These are phyloP conservation scores for Curvularia sp. DNA, from an alignment of 2,329 filamentous ascomycete species.

Conservation along the genomic window DNA sequence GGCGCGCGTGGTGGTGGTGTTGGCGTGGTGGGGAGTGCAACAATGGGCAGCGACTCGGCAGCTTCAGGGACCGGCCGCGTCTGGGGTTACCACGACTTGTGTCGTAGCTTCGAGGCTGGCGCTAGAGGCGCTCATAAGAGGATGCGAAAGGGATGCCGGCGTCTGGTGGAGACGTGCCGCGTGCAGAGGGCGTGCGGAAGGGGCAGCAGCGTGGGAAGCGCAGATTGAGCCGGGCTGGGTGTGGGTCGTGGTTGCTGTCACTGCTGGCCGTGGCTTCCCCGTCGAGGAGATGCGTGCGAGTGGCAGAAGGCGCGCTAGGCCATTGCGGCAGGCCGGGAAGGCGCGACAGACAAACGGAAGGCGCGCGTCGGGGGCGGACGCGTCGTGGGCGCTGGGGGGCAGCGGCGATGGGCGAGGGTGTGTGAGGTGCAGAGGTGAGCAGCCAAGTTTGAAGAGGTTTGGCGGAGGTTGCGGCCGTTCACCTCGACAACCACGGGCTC, in stretches of 20 bases:
- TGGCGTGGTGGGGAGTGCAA: conserved; percentile 11
- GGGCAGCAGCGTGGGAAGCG: conserved; percentile 12
- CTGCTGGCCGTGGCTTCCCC: conserved; percentile 20
- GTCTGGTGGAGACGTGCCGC: background rate
- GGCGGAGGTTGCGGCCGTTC: conserved; percentile 29
- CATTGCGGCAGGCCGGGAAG: conserved; percentile 30
- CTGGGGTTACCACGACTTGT: conserved; percentile 4
- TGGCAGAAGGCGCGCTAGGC: conserved; percentile 25
- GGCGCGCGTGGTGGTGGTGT: conserved; percentile 8
- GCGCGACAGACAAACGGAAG: conserved; percentile 24
- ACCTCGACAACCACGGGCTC: conserved; percentile 27
- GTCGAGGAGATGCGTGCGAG: conserved; percentile 26
- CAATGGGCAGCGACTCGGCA: conserved; percentile 16
- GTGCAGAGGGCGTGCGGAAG: conserved; percentile 8
- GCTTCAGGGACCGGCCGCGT: conserved; percentile 21
- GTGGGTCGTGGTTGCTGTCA: conserved; percentile 30
- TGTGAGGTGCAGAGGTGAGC: conserved; percentile 10
- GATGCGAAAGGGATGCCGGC: background rate
- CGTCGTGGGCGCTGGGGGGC: conserved; percentile 13
- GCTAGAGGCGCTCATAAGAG: conserved; percentile 8
- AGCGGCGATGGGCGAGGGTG: conserved; percentile 18
- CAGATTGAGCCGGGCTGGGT: conserved; percentile 14
- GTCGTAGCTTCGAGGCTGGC: conserved; percentile 3
- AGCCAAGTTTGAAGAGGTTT: conserved; percentile 43
- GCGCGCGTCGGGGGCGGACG: conserved; percentile 33